phyloP scores from a whole-genome alignment of 1,284 basidiomycete genomes.

The Trametes pubescens region DNA sequence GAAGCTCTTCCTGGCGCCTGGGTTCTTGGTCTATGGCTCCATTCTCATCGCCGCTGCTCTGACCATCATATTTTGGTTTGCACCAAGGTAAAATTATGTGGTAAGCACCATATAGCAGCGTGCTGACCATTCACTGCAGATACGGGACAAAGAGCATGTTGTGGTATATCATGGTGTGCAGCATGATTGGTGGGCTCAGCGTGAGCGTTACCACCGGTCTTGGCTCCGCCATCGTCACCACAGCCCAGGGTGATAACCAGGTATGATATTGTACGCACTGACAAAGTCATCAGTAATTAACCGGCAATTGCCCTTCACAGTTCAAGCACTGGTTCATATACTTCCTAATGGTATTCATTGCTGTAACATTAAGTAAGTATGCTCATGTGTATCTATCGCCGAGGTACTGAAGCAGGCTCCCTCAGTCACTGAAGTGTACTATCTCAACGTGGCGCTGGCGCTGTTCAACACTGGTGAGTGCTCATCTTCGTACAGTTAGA shows the following conservation, averaged over 20 bases:
- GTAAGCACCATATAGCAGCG: too few species aligned
- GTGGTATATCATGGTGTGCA: constrained; percentile 95
- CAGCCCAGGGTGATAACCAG: constrained; percentile 88
- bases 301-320: constrained; percentile 45
- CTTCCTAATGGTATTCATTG: constrained; percentile 87
- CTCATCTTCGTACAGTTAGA: constrained; percentile 10
- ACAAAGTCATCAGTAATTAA: background rate
- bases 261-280: constrained; percentile 42
- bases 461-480: constrained; percentile 88
- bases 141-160: constrained; percentile 96
- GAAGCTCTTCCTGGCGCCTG: constrained; percentile 84
- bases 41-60: constrained; percentile 70
- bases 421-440: constrained; percentile 90
- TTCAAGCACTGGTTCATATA: constrained; percentile 89
- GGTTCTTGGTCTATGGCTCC: constrained; percentile 84
- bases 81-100: constrained; percentile 75
- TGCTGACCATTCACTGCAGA: too few species aligned
- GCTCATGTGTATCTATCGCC: background rate
- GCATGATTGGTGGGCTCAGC: constrained; percentile 95
- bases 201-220: constrained; percentile 97
- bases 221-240: constrained; percentile 90
- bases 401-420: constrained; percentile 8
- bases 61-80: constrained; percentile 81
- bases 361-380: constrained; percentile 77
- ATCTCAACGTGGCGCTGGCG: constrained; percentile 96